phyloP scores from a whole-genome alignment of 768 basidiomycete species.

The Xanthoconium stramineum region DNA sequence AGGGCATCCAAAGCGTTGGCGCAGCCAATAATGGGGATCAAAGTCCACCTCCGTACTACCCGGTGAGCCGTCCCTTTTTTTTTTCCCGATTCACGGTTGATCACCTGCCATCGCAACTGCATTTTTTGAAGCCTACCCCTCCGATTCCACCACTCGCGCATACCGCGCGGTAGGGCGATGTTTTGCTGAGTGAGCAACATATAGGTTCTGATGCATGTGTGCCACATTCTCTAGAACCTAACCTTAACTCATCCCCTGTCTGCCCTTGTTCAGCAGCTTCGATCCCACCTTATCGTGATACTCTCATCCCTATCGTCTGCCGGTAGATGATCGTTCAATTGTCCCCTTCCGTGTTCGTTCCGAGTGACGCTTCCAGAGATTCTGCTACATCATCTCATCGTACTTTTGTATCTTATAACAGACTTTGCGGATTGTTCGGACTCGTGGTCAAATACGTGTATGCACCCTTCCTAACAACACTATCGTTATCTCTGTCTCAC shows the following conservation, averaged over 20 bases:
- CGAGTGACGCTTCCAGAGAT: not conserved
- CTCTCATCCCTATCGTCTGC: constrained; percentile 1
- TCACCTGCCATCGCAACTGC: not conserved
- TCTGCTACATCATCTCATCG: not conserved
- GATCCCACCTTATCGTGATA: constrained; percentile 10
- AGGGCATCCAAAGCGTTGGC: not conserved
- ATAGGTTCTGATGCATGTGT: not conserved
- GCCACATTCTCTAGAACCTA: not conserved
- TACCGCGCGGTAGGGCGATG: not conserved
- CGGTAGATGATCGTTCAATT: not conserved
- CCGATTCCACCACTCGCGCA: constrained; percentile 1
- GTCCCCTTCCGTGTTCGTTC: not conserved
- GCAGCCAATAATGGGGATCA: not conserved
- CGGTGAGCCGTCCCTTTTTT: constrained; percentile 16
- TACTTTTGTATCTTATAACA: not conserved
- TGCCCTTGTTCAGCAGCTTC: not conserved
- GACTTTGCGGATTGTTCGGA: not conserved
- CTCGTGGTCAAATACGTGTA: not conserved
- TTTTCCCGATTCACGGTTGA: not conserved
- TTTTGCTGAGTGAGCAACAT: not conserved
- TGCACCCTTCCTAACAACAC: not conserved
- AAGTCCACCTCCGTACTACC: constrained; percentile 24
- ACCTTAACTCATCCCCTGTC: constrained; percentile 1
- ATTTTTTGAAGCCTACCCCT: constrained; percentile 2
- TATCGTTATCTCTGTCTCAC: not conserved